Percentiles rank a stretch among this genome's conserved stretches.
phyloP scores from a whole-genome alignment of 495 filamentous ascomycete species.

The Lophium mytilinum region DNA sequence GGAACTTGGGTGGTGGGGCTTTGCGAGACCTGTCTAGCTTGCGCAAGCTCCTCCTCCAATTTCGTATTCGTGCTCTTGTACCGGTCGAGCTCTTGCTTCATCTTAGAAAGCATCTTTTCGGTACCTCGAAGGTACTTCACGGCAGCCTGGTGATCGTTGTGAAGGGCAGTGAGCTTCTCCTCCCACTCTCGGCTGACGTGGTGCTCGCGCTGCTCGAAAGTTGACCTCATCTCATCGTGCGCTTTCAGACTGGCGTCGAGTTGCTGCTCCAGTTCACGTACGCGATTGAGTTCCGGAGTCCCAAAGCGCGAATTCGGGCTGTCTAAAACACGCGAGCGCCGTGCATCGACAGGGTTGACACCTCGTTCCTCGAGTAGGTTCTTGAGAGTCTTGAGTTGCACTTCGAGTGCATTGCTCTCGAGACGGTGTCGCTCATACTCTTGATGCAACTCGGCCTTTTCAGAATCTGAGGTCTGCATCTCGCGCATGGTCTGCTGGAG shows the following conservation, averaged over 20 bases:
- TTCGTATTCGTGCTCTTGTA: constrained; percentile 81
- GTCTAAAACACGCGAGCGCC: constrained; percentile 50
- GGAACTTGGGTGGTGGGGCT: constrained; percentile 37
- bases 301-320: constrained; percentile 62
- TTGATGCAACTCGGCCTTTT: constrained; percentile 69
- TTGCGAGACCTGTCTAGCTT: constrained; percentile 29
- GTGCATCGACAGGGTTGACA: constrained; percentile 50
- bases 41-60: constrained; percentile 68
- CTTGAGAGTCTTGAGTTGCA: constrained; percentile 89
- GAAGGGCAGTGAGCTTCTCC: constrained; percentile 84
- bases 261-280: constrained; percentile 84
- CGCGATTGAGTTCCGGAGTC: constrained; percentile 71
- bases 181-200: constrained; percentile 78
- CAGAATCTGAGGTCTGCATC: constrained; percentile 61
- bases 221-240: constrained; percentile 72
- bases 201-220: constrained; percentile 67
- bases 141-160: constrained; percentile 96
- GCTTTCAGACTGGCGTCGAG: constrained; percentile 67
- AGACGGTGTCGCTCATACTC: constrained; percentile 75
- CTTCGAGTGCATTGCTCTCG: constrained; percentile 76
- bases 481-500: constrained; percentile 78
- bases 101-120: constrained; percentile 97
- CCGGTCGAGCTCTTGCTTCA: constrained; percentile 89
- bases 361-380: constrained; percentile 85
- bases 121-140: constrained; percentile 99